Conservation (phyloP, 2,329 filamentous ascomycete genomes). For the Aureobasidium sp. region DNA sequence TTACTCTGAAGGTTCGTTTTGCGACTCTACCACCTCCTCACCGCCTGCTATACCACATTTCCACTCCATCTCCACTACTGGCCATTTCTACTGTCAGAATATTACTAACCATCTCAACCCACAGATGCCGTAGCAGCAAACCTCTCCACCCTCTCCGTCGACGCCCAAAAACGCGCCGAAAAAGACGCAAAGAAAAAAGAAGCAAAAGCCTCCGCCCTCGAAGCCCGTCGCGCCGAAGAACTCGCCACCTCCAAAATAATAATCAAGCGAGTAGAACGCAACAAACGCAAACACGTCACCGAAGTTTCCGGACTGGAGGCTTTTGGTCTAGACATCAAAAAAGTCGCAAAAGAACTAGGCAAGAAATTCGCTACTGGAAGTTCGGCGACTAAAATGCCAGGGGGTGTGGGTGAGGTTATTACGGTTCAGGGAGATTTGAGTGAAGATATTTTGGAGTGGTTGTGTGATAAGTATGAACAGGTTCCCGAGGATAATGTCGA, state of each 20-base stretch:
- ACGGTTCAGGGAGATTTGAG: slow-evolving; percentile 96
- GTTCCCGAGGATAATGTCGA: slow-evolving; percentile 95
- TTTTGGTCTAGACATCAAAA: slow-evolving; percentile 89
- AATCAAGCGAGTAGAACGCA: slow-evolving; percentile 96
- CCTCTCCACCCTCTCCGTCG: slow-evolving; percentile 76
- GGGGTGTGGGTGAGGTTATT: slow-evolving; percentile 74
- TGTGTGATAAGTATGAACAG: slow-evolving; percentile 79
- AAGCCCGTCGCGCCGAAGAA: slow-evolving; percentile 74
- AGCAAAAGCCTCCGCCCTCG: slow-evolving; percentile 81
- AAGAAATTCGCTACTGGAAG: slow-evolving; percentile 97
- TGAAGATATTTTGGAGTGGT: slow-evolving; percentile 86
- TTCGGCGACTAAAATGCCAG: slow-evolving; percentile 77
- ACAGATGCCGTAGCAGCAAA: slow-evolving; percentile 66
- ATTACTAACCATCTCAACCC: too few species aligned
- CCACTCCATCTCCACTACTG: too few species aligned
- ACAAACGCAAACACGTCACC: slow-evolving; percentile 96
- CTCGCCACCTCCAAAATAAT: slow-evolving; percentile 75
- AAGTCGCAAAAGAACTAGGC: slow-evolving; percentile 83
- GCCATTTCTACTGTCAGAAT: too few species aligned
- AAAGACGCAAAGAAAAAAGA: slow-evolving; percentile 97
- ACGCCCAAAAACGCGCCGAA: slow-evolving; percentile 87
- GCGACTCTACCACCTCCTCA: background rate
- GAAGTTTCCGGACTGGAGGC: slow-evolving; percentile 84
- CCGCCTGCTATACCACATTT: background rate
- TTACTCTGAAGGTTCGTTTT: slow-evolving; percentile 68